phyloP scores from a whole-genome alignment of 345 rosid species.

The Arabidopsis suecica region DNA sequence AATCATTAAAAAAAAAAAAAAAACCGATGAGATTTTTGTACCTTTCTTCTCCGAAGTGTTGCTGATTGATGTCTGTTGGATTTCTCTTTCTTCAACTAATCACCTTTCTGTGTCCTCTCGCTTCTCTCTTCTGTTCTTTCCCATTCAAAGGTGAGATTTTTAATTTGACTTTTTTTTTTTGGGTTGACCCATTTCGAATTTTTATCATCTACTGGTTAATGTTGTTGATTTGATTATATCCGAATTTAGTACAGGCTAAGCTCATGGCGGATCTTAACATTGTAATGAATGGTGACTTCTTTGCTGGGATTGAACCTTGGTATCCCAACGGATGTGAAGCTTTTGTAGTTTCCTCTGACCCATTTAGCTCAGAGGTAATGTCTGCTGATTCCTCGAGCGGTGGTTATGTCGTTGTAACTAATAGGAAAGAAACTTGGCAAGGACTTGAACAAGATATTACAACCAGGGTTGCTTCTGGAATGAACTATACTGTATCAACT shows the following conservation, averaged over 20 bases:
- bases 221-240: constrained; percentile 25
- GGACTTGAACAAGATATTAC: constrained; percentile 96
- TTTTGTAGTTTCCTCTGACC: constrained; percentile 62
- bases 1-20: neutral
- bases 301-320: constrained; percentile 74
- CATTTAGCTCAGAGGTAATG: constrained; percentile 44
- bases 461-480: constrained; percentile 58
- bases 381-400: constrained; percentile 42
- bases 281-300: constrained; percentile 74
- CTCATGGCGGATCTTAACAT: constrained; percentile 54
- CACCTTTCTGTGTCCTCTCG: constrained; percentile 6
- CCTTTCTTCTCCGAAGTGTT: constrained; percentile 20
- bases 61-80: constrained; percentile 27
- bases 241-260: constrained; percentile 19
- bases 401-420: constrained; percentile 71
- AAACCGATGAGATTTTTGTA: constrained; percentile 3
- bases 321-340: constrained; percentile 76
- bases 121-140: constrained; percentile 2
- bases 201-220: neutral
- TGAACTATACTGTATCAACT: constrained; percentile 67
- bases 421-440: constrained; percentile 87
- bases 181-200: constrained; percentile 13
- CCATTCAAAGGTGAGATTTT: constrained; percentile 37
- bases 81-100: constrained; percentile 24
- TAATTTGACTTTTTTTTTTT: neutral